These are phyloP conservation scores for Cylindrotheca closterium DNA, from an alignment of 108 stramenopile genomes.

Conservation along the genomic window DNA sequence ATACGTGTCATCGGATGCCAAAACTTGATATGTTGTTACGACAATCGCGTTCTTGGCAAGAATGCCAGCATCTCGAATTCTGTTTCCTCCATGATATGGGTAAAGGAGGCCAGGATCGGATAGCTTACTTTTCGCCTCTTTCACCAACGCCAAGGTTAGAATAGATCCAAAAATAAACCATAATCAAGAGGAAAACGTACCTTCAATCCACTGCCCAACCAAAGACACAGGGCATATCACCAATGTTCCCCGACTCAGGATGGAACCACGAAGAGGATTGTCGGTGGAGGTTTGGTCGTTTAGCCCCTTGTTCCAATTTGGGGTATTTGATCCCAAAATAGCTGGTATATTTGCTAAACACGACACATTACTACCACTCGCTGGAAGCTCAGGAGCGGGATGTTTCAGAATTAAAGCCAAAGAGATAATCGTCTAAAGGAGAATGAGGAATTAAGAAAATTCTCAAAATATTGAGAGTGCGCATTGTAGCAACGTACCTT, in stretches of 20 bases:
- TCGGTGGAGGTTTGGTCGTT: slow-evolving; percentile 5
- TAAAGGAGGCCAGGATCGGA: slow-evolving; percentile 50
- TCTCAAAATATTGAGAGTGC: too few relatives aligned
- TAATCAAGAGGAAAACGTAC: neutral
- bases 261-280: slow-evolving; percentile 26
- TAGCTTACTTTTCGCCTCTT: slow-evolving; percentile 50
- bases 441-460: too few relatives aligned
- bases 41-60: slow-evolving; percentile 38
- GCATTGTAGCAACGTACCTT: neutral
- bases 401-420: slow-evolving; percentile 42
- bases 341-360: neutral
- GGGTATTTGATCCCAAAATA: neutral
- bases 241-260: slow-evolving; percentile 40
- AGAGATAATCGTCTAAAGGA: slow-evolving; percentile 51
- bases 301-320: slow-evolving; percentile 10
- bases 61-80: slow-evolving; percentile 36
- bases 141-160: neutral
- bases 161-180: neutral
- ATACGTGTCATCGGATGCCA: slow-evolving; percentile 37
- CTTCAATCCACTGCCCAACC: slow-evolving; percentile 56
- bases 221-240: slow-evolving; percentile 52
- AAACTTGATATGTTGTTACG: slow-evolving; percentile 48
- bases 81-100: slow-evolving; percentile 41
- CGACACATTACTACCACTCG: slow-evolving; percentile 18
- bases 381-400: slow-evolving; percentile 41